phyloP scores from a whole-genome alignment of 352 stramenopile genomes.

The Pythium pyrilobum region DNA sequence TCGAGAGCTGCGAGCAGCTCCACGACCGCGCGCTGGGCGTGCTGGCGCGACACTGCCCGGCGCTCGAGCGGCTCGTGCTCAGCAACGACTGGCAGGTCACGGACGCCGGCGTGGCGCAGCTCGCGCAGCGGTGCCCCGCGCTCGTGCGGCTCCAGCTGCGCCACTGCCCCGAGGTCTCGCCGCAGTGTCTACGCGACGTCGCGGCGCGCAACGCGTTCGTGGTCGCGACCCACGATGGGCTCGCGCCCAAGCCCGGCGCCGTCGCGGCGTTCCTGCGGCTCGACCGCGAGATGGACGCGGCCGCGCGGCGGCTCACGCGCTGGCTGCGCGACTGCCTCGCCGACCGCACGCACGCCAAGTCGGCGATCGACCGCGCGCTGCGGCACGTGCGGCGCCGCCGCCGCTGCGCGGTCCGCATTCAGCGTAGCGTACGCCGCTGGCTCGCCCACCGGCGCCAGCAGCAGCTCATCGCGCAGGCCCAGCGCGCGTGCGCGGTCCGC shows the following conservation, averaged over 20 bases:
- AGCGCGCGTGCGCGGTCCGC: conserved; percentile 19
- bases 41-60: conserved; percentile 27
- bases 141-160: conserved; percentile 46
- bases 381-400: conserved; percentile 39
- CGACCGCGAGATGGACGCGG: conserved; percentile 21
- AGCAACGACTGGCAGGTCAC: conserved; percentile 74
- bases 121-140: conserved; percentile 20
- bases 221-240: conserved; percentile 29
- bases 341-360: conserved; percentile 30
- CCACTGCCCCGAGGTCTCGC: conserved; percentile 60
- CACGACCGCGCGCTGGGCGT: conserved; percentile 31
- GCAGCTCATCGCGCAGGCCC: conserved; percentile 20
- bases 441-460: conserved; percentile 17
- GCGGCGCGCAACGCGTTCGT: conserved; percentile 33
- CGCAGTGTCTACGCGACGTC: conserved; percentile 30
- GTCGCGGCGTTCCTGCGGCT: conserved; percentile 38
- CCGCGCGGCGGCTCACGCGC: conserved; percentile 34
- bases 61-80: conserved; percentile 49
- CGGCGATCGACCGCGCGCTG: conserved; percentile 38
- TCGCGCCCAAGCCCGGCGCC: conserved; percentile 47
- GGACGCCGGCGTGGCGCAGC: conserved; percentile 30
- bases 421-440: conserved; percentile 43
- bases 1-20: conserved; percentile 77
- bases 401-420: conserved; percentile 35
- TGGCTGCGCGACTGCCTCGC: conserved; percentile 35